These are phyloP conservation scores for Pseudopyrenochaeta lycopersici DNA, from an alignment of 2,329 filamentous ascomycete species.

Conservation along the genomic window DNA sequence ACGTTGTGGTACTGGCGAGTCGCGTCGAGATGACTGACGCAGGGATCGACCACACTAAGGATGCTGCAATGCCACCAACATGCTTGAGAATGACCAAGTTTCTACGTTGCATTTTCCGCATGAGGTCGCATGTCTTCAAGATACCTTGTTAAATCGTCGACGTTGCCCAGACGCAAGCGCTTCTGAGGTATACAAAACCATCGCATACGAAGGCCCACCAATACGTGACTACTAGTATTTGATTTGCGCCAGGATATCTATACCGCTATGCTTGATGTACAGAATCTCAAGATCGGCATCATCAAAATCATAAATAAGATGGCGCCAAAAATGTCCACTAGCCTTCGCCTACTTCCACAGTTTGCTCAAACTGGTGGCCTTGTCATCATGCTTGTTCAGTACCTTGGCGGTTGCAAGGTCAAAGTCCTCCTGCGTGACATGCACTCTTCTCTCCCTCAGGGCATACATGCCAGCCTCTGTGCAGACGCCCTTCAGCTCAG, in stretches of 20 bases:
- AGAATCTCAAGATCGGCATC: constrained; percentile 10
- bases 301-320: constrained; percentile 2
- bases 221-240: not conserved
- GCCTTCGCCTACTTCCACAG: constrained; percentile 72
- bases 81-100: not conserved
- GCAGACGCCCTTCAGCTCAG: constrained; percentile 97
- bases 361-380: constrained; percentile 90
- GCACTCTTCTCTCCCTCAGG: constrained; percentile 90
- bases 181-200: too few species aligned
- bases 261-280: constrained; percentile 25
- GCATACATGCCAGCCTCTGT: constrained; percentile 99
- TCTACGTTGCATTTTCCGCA: not conserved
- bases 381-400: constrained; percentile 99
- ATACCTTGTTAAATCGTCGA: too few species aligned
- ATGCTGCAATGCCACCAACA: constrained; percentile 16
- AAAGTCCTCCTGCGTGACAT: constrained; percentile 99
- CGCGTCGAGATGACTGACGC: not conserved
- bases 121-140: too few species aligned
- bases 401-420: constrained; percentile 99
- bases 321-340: not conserved
- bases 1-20: not conserved
- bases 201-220: not conserved
- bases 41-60: not conserved
- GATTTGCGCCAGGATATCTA: constrained; percentile 14
- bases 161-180: too few species aligned